A percentile compares a stretch with the other conserved stretches of the same genome.
These are phyloP conservation scores for Dujonia santamariae DNA, from an alignment of 1,139 yeast genomes.

Conservation along the genomic window DNA sequence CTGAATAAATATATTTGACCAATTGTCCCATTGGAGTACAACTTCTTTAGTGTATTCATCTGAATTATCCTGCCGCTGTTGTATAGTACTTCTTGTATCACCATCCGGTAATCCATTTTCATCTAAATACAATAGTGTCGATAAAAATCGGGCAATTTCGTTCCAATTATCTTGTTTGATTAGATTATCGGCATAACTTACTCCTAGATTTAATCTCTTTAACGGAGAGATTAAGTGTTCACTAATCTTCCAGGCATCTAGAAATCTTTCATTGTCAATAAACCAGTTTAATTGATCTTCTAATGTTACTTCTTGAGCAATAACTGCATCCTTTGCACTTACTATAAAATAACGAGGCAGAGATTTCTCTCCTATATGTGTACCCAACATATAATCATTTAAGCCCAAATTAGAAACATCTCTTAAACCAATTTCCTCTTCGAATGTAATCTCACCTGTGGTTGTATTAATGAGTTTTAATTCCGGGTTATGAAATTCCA, in stretches of 20 bases:
- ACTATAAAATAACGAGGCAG: slow-evolving; percentile 58
- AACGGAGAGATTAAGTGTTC: slow-evolving; percentile 48
- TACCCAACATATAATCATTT: slow-evolving; percentile 73
- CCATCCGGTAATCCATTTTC: slow-evolving; percentile 26
- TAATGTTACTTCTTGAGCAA: slow-evolving; percentile 66
- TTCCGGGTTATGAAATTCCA: slow-evolving; percentile 52
- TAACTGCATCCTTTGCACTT: slow-evolving; percentile 79
- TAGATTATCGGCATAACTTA: slow-evolving; percentile 57
- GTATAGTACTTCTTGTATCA: slow-evolving; percentile 30
- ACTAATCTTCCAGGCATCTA: slow-evolving; percentile 78
- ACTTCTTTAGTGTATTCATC: slow-evolving; percentile 30
- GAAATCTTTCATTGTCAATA: slow-evolving; percentile 47
- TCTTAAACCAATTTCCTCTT: slow-evolving; percentile 73
- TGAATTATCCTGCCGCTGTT: background rate
- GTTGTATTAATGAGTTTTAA: slow-evolving; percentile 61
- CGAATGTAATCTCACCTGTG: slow-evolving; percentile 74
- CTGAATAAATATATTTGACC: slow-evolving; percentile 56
- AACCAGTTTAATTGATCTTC: slow-evolving; percentile 76
- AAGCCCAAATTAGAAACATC: slow-evolving; percentile 62
- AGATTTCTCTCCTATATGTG: slow-evolving; percentile 31
- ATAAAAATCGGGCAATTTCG: slow-evolving; percentile 52
- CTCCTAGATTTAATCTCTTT: slow-evolving; percentile 60
- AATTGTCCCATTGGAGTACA: slow-evolving; percentile 62
- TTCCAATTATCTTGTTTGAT: slow-evolving; percentile 53
- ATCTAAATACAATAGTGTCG: slow-evolving; percentile 33